Percentiles rank a stretch among this genome's conserved stretches.
Evolutionary conservation across 2,329 filamentous ascomycete species (phyloP).

Genomic region (Colletotrichum noveboracense): DNA sequence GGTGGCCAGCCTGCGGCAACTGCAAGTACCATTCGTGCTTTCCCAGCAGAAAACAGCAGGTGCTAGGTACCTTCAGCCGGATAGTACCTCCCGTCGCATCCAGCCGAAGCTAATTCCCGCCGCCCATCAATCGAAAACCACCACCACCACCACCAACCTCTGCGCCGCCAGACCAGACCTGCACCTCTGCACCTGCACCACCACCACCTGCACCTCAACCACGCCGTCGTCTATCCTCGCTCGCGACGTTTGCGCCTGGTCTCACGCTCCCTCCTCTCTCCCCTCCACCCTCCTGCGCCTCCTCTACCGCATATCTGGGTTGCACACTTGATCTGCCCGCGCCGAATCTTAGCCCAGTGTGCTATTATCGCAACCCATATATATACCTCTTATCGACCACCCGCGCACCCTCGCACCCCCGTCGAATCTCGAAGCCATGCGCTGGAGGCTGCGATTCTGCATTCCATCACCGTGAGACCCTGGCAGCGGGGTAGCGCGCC

Average conservation of each 20-base stretch:
- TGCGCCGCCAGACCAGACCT: neutral
- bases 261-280: neutral
- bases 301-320: neutral
- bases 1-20: neutral
- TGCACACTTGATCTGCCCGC: neutral
- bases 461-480: constrained; percentile 22
- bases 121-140: neutral
- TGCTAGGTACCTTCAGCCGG: neutral
- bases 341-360: neutral
- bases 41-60: neutral
- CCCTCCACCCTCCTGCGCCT: neutral
- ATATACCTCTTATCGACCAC: neutral
- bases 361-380: neutral
- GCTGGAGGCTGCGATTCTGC: constrained; percentile 18
- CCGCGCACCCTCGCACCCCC: neutral
- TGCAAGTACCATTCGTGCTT: neutral
- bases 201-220: neutral
- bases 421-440: constrained; percentile 4
- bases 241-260: neutral
- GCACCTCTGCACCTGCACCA: neutral
- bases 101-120: neutral
- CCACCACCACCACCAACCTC: neutral
- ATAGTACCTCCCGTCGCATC: neutral
- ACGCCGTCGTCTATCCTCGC: neutral
- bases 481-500: constrained; percentile 21